Evolutionary conservation across 129 eudicot genomes (phyloP).

Genomic region (Tagetes patula): DNA sequence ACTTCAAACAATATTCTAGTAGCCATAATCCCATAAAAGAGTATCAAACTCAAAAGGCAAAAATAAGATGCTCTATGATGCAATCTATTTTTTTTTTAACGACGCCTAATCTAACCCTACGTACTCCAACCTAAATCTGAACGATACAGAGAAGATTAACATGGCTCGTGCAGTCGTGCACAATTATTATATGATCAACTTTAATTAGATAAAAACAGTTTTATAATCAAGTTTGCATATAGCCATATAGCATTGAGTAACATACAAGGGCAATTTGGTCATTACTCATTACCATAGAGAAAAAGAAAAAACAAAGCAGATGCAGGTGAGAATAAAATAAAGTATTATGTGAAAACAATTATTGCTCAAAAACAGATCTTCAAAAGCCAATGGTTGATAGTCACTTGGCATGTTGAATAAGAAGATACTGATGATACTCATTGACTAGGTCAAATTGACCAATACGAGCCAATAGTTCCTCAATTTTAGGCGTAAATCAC

Average conservation of each 20-base stretch:
- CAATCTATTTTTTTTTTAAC: background rate
- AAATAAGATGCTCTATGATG: constrained; percentile 14
- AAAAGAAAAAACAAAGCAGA: constrained; percentile 8
- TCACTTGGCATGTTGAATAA: constrained; percentile 20
- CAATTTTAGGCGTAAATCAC: constrained; percentile 10
- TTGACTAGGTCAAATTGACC: constrained; percentile 27
- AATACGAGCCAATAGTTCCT: background rate
- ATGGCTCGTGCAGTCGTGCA: too few species aligned
- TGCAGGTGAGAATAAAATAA: constrained; percentile 14
- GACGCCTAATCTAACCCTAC: too few species aligned
- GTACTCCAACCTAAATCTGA: too few species aligned
- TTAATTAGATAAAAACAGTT: background rate
- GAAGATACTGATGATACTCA: constrained; percentile 5
- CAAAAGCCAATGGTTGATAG: constrained; percentile 15
- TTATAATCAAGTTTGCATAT: background rate
- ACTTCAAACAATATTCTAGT: background rate
- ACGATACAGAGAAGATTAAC: too few species aligned
- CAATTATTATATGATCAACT: background rate
- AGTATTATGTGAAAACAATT: constrained; percentile 18
- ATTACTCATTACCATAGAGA: background rate
- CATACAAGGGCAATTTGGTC: constrained; percentile 16
- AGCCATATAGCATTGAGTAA: constrained; percentile 12
- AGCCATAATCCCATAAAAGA: constrained; percentile 1
- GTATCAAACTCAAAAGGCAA: constrained; percentile 31
- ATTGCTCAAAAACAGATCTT: constrained; percentile 16